These are phyloP conservation scores for Viridothelium virens DNA, from an alignment of 495 filamentous ascomycete species.

Conservation along the genomic window DNA sequence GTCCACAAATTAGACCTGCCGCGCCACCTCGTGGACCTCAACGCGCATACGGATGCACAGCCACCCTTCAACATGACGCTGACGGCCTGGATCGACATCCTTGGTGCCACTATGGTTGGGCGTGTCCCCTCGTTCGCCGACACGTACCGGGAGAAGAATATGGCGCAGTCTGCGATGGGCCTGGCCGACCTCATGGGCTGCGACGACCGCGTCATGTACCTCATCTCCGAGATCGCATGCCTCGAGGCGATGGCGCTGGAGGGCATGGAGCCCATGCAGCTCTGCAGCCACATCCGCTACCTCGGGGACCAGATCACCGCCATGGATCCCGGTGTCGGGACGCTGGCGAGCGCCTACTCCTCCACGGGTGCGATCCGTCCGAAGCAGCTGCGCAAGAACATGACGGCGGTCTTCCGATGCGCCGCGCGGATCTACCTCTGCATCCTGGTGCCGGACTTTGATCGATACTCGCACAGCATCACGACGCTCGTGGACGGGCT, in stretches of 20 bases:
- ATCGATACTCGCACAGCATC: conserved; percentile 60
- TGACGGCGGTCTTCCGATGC: conserved; percentile 80
- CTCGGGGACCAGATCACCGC: conserved; percentile 75
- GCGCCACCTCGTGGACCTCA: conserved; percentile 49
- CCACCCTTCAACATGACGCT: conserved; percentile 92
- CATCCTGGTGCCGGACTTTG: conserved; percentile 82
- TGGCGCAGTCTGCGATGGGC: conserved; percentile 62
- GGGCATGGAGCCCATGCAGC: conserved; percentile 69
- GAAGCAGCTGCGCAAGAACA: conserved; percentile 72
- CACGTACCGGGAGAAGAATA: conserved; percentile 83
- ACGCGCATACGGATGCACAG: conserved; percentile 47
- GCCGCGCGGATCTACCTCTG: conserved; percentile 93
- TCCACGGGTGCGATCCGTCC: conserved; percentile 69
- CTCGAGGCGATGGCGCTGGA: conserved; percentile 80
- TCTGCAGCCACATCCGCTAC: conserved; percentile 75
- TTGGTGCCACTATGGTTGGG: conserved; percentile 87
- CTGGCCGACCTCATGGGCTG: conserved; percentile 94
- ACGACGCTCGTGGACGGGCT: conserved; percentile 67
- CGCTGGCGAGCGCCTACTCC: conserved; percentile 34
- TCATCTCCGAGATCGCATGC: conserved; percentile 95
- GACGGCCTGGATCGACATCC: conserved; percentile 93
- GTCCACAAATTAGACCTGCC: conserved; percentile 80
- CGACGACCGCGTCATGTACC: conserved; percentile 94
- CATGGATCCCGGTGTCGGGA: conserved; percentile 50
- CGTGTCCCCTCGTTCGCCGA: conserved; percentile 80